These are phyloP conservation scores for Elaeis guineensis DNA, from an alignment of 176 grass and related monocot genomes.

Conservation along the genomic window DNA sequence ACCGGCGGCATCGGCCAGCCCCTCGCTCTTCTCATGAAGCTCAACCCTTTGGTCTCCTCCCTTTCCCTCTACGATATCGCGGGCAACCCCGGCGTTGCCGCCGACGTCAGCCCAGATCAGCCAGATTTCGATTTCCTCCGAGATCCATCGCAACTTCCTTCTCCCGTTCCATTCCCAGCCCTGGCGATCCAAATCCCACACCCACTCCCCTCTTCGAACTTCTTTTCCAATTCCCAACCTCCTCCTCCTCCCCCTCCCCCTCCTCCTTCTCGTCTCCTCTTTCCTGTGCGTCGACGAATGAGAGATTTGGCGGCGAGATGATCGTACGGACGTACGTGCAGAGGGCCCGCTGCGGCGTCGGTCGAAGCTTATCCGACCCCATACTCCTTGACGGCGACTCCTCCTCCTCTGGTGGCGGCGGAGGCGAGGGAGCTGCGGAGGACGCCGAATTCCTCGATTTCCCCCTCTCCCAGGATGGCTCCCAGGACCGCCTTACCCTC, in stretches of 20 bases:
- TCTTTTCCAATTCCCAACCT: too few species aligned
- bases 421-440: conserved; percentile 20
- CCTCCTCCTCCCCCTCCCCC: too few species aligned
- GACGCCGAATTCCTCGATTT: conserved; percentile 18
- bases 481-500: conserved; percentile 15
- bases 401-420: conserved; percentile 23
- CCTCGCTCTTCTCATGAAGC: conserved; percentile 45
- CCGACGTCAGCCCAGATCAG: conserved; percentile 33
- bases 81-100: conserved; percentile 35
- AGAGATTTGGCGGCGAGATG: conserved; percentile 33
- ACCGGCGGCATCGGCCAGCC: conserved; percentile 38
- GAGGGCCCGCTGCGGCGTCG: conserved; percentile 48
- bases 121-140: too few species aligned
- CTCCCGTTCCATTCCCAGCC: too few species aligned
- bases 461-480: conserved; percentile 21
- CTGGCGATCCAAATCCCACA: too few species aligned
- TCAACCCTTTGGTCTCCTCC: conserved; percentile 35
- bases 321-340: conserved; percentile 87
- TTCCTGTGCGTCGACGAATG: neutral
- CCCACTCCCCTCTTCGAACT: too few species aligned
- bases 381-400: conserved; percentile 36
- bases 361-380: conserved; percentile 32
- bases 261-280: too few species aligned
- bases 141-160: too few species aligned
- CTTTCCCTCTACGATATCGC: conserved; percentile 43